phyloP scores from a whole-genome alignment of 768 basidiomycete species.

The Tulasnella calospora region DNA sequence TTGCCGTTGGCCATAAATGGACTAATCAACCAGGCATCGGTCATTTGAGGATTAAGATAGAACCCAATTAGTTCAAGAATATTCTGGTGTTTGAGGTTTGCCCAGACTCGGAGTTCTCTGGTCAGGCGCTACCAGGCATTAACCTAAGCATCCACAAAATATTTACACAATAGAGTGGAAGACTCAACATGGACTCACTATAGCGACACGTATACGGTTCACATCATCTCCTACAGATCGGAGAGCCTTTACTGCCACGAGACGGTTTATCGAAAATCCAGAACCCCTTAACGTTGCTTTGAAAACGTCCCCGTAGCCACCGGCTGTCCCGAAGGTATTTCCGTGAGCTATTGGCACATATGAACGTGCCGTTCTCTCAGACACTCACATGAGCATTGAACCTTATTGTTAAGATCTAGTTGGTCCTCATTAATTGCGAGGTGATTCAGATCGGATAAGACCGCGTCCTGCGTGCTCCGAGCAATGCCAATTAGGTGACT shows the following conservation, averaged over 20 bases:
- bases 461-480: too few species aligned
- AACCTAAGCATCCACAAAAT: too few species aligned
- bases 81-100: not conserved
- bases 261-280: not conserved
- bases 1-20: not conserved
- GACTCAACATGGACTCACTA: not conserved
- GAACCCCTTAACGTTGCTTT: not conserved
- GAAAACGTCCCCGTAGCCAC: not conserved
- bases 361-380: too few species aligned
- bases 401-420: too few species aligned
- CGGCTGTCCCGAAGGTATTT: not conserved
- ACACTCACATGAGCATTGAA: too few species aligned
- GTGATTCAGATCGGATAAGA: too few species aligned
- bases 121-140: not conserved
- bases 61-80: not conserved
- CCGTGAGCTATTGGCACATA: not conserved
- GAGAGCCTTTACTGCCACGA: not conserved
- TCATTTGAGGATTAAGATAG: not conserved
- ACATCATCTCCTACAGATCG: not conserved
- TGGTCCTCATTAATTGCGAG: too few species aligned
- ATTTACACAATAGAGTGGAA: too few species aligned
- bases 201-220: not conserved
- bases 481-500: too few species aligned
- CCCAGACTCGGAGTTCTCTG: not conserved
- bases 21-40: not conserved